These are phyloP conservation scores for Fraxinus dipetala DNA, from an alignment of 305 asterid species.

Conservation along the genomic window DNA sequence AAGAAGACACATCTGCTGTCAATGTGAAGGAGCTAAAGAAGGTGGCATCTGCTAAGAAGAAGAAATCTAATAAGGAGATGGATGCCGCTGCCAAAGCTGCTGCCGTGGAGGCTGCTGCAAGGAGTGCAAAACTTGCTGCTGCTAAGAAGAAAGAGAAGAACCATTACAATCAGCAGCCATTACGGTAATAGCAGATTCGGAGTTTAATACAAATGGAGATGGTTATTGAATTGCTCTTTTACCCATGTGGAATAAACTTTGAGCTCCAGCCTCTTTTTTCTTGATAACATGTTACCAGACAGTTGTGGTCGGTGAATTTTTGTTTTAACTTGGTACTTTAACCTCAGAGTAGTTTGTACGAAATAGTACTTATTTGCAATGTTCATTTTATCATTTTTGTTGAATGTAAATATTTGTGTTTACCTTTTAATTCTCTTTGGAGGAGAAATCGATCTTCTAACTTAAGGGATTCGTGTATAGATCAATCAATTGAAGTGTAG, in stretches of 20 bases:
- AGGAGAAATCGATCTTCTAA: not conserved
- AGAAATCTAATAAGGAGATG: slow-evolving; percentile 55
- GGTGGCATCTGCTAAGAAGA: slow-evolving; percentile 52
- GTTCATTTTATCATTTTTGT: not conserved
- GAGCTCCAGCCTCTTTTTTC: not conserved
- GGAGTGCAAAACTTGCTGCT: slow-evolving; percentile 61
- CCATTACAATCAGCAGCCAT: slow-evolving; percentile 68
- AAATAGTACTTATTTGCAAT: not conserved
- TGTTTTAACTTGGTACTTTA: not conserved
- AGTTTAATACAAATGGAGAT: not conserved
- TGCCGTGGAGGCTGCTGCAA: slow-evolving; percentile 66
- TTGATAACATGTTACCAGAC: not conserved
- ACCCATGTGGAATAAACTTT: not conserved
- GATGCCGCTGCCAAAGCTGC: slow-evolving; percentile 65
- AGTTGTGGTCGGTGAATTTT: not conserved
- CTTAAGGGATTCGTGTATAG: not conserved
- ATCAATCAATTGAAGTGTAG: not conserved
- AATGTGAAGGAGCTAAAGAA: slow-evolving; percentile 61
- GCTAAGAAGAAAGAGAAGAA: slow-evolving; percentile 71
- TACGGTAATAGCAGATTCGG: slow-evolving; percentile 27
- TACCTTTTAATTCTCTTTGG: not conserved
- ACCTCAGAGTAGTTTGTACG: not conserved
- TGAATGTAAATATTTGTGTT: not conserved
- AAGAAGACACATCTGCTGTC: slow-evolving; percentile 38
- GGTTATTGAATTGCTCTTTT: not conserved